A percentile compares a stretch with the other conserved stretches of the same genome.
These are phyloP conservation scores for Peronospora destructor DNA, from an alignment of 352 stramenopile species.

Conservation along the genomic window DNA sequence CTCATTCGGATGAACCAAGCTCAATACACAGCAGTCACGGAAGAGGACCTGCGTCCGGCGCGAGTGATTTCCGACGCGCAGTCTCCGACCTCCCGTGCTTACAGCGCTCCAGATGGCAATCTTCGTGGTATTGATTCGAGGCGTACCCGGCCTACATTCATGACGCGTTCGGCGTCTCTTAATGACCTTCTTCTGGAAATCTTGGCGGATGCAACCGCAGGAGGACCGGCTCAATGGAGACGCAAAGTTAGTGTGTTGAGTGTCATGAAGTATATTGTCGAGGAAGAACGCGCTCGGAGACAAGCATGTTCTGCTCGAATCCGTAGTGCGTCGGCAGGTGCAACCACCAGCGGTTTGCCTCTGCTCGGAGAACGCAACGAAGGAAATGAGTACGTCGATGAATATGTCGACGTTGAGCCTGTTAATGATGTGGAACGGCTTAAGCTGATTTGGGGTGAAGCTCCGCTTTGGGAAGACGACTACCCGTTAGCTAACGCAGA, in stretches of 20 bases:
- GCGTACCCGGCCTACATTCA: slow-evolving; percentile 15
- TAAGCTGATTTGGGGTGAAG: slow-evolving; percentile 17
- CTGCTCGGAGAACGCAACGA: slow-evolving; percentile 17
- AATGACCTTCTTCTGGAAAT: slow-evolving; percentile 33
- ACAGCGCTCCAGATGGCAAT: slow-evolving; percentile 20
- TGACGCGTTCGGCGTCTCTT: slow-evolving; percentile 23
- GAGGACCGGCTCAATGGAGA: slow-evolving; percentile 17
- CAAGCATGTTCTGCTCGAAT: slow-evolving; percentile 19
- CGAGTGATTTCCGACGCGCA: slow-evolving; percentile 24
- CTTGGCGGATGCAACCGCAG: slow-evolving; percentile 22
- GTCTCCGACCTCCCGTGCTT: slow-evolving; percentile 4
- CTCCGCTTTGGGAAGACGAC: slow-evolving; percentile 21
- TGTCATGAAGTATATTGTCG: slow-evolving; percentile 42
- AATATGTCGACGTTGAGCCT: slow-evolving; percentile 4
- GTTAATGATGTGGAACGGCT: slow-evolving; percentile 12
- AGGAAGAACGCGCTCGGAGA: slow-evolving; percentile 29
- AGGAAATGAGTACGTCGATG: slow-evolving; percentile 3
- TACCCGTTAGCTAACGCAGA: slow-evolving; percentile 44
- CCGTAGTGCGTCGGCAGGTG: slow-evolving; percentile 10
- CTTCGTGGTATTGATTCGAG: slow-evolving; percentile 10
- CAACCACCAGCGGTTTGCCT: slow-evolving; percentile 5
- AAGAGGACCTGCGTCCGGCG: slow-evolving; percentile 30
- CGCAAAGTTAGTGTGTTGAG: slow-evolving; percentile 30
- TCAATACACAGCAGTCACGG: slow-evolving; percentile 31
- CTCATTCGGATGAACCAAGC: slow-evolving; percentile 39